Evolutionary conservation across 805 yeast species (phyloP).

Genomic region (Torulaspora microellipsoides): DNA sequence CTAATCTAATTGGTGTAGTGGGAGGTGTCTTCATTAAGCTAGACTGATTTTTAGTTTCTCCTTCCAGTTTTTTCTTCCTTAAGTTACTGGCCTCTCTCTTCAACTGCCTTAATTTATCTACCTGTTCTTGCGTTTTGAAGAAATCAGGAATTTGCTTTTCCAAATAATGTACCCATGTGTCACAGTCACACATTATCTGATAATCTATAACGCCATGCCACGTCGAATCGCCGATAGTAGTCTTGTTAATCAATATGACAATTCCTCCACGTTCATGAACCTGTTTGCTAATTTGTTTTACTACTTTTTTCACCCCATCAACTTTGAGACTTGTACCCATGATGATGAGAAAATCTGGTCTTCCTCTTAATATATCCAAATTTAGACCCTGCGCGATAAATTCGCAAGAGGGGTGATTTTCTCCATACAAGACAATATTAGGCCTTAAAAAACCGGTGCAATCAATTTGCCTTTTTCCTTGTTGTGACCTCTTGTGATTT

Average conservation of each 20-base stretch:
- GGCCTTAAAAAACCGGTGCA: conserved; percentile 78
- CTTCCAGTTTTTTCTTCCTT: conserved; percentile 24
- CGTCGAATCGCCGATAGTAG: conserved; percentile 50
- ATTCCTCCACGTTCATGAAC: conserved; percentile 77
- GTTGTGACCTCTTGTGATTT: conserved; percentile 49
- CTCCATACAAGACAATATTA: conserved; percentile 87
- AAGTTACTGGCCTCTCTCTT: conserved; percentile 33
- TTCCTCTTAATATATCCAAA: conserved; percentile 52
- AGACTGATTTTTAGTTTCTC: conserved; percentile 4
- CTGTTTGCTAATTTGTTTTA: conserved; percentile 58
- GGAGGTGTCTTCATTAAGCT: conserved; percentile 13
- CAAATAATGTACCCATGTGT: conserved; percentile 63
- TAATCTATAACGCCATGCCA: conserved; percentile 78
- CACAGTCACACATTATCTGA: conserved; percentile 78
- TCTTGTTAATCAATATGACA: conserved; percentile 72
- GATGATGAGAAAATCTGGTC: conserved; percentile 77
- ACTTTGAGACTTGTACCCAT: conserved; percentile 93
- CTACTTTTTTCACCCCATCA: conserved; percentile 80
- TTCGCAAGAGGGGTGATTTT: conserved; percentile 85
- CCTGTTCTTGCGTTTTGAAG: conserved; percentile 49
- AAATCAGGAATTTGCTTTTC: conserved; percentile 53
- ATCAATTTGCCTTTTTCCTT: conserved; percentile 73
- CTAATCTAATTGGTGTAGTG: conserved; percentile 16
- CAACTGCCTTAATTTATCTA: conserved; percentile 29
- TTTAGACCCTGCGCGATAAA: conserved; percentile 65